A percentile compares a stretch with the other conserved stretches of the same genome.
Conservation (phyloP, 305 asterid species). For the Petunia hybrid region DNA sequence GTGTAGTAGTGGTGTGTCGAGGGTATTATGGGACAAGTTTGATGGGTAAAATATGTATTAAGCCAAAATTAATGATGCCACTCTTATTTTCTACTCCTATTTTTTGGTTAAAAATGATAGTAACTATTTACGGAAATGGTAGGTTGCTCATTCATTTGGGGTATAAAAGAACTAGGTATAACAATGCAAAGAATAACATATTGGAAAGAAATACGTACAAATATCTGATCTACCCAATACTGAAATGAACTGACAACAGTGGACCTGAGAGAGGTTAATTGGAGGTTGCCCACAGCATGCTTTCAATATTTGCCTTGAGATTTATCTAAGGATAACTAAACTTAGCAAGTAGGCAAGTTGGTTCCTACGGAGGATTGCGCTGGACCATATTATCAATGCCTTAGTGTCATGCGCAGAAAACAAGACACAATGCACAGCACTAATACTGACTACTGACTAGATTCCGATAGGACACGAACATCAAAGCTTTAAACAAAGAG, state of each 20-base stretch:
- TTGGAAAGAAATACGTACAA: too few species aligned
- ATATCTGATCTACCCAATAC: too few species aligned
- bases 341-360: slow-evolving; percentile 1
- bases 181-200: too few species aligned
- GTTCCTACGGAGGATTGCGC: neutral
- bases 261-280: neutral
- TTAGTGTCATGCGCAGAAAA: slow-evolving; percentile 50
- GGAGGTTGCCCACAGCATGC: neutral
- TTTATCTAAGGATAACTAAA: neutral
- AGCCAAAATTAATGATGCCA: too few species aligned
- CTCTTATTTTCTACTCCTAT: too few species aligned
- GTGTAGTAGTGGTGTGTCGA: too few species aligned
- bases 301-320: neutral
- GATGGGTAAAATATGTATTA: too few species aligned
- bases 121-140: too few species aligned
- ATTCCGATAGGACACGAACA: slow-evolving; percentile 42
- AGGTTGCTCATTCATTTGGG: too few species aligned
- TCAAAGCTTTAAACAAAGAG: slow-evolving; percentile 28
- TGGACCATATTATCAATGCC: slow-evolving; percentile 39
- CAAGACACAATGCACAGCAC: slow-evolving; percentile 39
- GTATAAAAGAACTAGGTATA: too few species aligned
- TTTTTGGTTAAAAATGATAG: too few species aligned
- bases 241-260: neutral
- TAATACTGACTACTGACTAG: slow-evolving; percentile 33
- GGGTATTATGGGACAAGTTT: too few species aligned